Conservation (phyloP, 2,329 filamentous ascomycete genomes). For the Trichoderma hamatum region DNA sequence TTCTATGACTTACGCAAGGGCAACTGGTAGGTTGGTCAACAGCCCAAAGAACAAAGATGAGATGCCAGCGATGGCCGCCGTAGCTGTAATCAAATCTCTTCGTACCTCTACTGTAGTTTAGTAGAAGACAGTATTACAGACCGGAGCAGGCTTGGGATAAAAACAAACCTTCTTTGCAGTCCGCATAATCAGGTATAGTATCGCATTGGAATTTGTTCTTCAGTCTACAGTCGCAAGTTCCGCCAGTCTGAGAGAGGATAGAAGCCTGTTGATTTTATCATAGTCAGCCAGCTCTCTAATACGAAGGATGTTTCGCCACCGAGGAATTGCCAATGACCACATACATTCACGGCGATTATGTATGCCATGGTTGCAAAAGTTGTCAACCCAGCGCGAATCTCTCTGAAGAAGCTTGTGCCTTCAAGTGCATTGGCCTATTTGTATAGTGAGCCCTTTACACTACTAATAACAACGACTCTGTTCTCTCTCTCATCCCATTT, state of each 20-base stretch:
- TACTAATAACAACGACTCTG: not conserved
- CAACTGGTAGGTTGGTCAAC: conserved; percentile 73
- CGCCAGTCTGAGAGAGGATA: conserved; percentile 75
- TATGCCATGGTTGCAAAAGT: conserved; percentile 84
- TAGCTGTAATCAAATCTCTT: conserved; percentile 79
- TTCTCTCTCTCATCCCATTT: not conserved
- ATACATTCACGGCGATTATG: conserved; percentile 74
- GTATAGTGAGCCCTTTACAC: not conserved
- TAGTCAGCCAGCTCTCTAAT: not conserved
- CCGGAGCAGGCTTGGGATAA: not conserved
- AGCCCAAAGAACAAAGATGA: conserved; percentile 77
- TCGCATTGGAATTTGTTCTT: conserved; percentile 52
- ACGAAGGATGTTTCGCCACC: not conserved
- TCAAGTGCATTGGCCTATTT: conserved; percentile 66
- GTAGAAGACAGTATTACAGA: not conserved
- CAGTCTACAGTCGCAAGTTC: conserved; percentile 69
- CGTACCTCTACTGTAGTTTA: conserved; percentile 56
- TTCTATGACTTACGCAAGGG: conserved; percentile 40
- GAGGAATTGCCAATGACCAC: conserved; percentile 28
- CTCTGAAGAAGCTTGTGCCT: conserved; percentile 72
- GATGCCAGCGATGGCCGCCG: conserved; percentile 76
- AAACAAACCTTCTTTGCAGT: conserved; percentile 52
- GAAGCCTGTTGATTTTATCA: conserved; percentile 54
- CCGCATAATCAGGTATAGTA: conserved; percentile 47
- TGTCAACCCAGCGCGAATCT: conserved; percentile 77